Conservation (phyloP, 495 filamentous ascomycete species). For the Annulohypoxylon nitens region DNA sequence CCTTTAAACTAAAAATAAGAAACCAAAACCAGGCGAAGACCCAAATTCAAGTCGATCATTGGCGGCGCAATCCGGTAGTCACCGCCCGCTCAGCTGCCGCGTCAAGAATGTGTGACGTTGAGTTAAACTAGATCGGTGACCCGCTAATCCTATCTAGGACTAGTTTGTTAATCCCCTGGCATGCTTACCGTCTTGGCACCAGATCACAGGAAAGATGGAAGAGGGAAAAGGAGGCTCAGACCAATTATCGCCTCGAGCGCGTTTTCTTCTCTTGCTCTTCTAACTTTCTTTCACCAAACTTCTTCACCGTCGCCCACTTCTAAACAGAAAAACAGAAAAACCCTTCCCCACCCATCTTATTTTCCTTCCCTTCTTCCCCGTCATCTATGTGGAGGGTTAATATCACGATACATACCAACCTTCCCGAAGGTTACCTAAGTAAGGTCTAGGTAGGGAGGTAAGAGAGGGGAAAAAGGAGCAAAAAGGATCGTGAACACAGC, state of each 20-base stretch:
- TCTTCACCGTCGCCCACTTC: conserved; percentile 48
- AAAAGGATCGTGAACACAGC: neutral
- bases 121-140: conserved; percentile 50
- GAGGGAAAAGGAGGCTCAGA: conserved; percentile 27
- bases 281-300: conserved; percentile 35
- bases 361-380: neutral
- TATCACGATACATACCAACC: conserved; percentile 42
- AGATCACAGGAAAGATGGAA: conserved; percentile 31
- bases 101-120: conserved; percentile 46
- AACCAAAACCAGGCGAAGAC: conserved; percentile 4
- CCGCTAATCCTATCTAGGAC: conserved; percentile 6
- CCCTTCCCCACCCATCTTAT: conserved; percentile 30
- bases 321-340: conserved; percentile 16
- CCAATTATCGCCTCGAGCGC: conserved; percentile 22
- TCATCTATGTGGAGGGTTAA: conserved; percentile 14
- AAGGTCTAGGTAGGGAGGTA: conserved; percentile 16
- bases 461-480: neutral
- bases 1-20: conserved; percentile 34
- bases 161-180: conserved; percentile 34
- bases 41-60: conserved; percentile 36
- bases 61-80: conserved; percentile 45
- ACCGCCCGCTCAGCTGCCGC: conserved; percentile 31
- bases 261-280: neutral
- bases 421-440: neutral
- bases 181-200: conserved; percentile 42